phyloP scores from a whole-genome alignment of 495 filamentous ascomycete genomes.

The Hamigera avellanea region DNA sequence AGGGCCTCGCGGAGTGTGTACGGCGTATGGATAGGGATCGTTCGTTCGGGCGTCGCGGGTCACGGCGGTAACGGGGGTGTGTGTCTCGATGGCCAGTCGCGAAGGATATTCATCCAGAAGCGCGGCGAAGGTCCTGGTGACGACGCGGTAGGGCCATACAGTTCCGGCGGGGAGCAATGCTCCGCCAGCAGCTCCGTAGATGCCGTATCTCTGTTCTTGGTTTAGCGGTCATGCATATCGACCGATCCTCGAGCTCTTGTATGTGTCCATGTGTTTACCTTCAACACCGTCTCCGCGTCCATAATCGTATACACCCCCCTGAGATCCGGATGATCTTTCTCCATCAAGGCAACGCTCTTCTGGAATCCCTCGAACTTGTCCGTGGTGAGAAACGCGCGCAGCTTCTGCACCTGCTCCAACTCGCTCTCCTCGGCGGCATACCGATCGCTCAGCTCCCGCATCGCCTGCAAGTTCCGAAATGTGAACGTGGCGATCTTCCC shows the following conservation, averaged over 20 bases:
- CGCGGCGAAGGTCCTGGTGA: constrained; percentile 50
- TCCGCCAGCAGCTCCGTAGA: constrained; percentile 33
- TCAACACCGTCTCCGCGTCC: constrained; percentile 7
- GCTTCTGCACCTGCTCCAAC: constrained; percentile 14
- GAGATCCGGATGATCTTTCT: constrained; percentile 15
- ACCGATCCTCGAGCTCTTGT: no score
- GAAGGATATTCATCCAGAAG: constrained; percentile 32
- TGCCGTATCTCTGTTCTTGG: constrained; percentile 16
- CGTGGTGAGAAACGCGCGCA: constrained; percentile 19
- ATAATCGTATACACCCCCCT: constrained; percentile 20
- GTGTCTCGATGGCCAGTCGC: constrained; percentile 66
- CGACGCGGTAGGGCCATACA: constrained; percentile 76
- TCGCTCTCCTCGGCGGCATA: constrained; percentile 17
- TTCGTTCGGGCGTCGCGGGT: constrained; percentile 5
- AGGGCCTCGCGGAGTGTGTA: constrained; percentile 54
- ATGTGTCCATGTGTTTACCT: no score
- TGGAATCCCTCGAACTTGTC: constrained; percentile 13
- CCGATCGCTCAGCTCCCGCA: constrained; percentile 13
- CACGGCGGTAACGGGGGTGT: constrained; percentile 48
- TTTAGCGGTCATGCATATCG: no score
- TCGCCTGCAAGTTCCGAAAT: constrained; percentile 16
- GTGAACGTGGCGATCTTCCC: constrained; percentile 20
- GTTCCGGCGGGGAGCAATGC: constrained; percentile 34
- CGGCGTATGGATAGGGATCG: constrained; percentile 10
- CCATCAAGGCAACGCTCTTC: constrained; percentile 12